phyloP scores from a whole-genome alignment of 148 eudicot species.

The Limonium bicolor region DNA sequence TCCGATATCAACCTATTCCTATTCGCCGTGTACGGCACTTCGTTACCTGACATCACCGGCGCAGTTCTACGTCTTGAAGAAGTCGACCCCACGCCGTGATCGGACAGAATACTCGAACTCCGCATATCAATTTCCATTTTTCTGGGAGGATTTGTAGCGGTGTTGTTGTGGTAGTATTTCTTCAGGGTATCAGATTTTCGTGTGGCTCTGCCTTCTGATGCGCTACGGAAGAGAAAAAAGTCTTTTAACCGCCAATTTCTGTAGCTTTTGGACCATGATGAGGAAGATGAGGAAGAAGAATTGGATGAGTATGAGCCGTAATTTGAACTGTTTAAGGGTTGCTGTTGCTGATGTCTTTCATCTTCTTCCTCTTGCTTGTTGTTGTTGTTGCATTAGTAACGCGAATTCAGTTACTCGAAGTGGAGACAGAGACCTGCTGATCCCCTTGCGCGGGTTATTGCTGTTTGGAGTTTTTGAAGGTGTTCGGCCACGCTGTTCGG shows the following conservation, averaged over 20 bases:
- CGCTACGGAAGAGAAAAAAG: slow-evolving; percentile 58
- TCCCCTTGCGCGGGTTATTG: slow-evolving; percentile 8
- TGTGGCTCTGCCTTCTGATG: slow-evolving; percentile 73
- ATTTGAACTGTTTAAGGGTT: too few relatives aligned
- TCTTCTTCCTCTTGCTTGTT: neutral
- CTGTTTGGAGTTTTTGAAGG: too few relatives aligned
- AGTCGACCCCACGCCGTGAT: neutral
- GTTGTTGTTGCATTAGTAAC: slow-evolving; percentile 8
- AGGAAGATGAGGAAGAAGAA: neutral
- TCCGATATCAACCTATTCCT: slow-evolving; percentile 25
- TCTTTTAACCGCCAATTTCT: slow-evolving; percentile 58
- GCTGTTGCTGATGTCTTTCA: too few relatives aligned
- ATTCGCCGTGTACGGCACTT: slow-evolving; percentile 23
- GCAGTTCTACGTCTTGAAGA: slow-evolving; percentile 6
- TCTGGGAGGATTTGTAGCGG: neutral
- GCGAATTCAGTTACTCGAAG: slow-evolving; percentile 26
- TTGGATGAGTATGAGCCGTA: too few relatives aligned
- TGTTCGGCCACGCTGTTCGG: too few relatives aligned
- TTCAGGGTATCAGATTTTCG: too few relatives aligned
- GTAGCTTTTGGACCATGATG: slow-evolving; percentile 13
- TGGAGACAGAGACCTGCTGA: slow-evolving; percentile 25
- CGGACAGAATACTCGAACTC: neutral
- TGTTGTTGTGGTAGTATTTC: too few relatives aligned
- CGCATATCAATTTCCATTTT: neutral
- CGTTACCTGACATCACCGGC: too few relatives aligned